Conservation (phyloP, 371 early-diverging fungal species). For the Entomophthora muscae region DNA sequence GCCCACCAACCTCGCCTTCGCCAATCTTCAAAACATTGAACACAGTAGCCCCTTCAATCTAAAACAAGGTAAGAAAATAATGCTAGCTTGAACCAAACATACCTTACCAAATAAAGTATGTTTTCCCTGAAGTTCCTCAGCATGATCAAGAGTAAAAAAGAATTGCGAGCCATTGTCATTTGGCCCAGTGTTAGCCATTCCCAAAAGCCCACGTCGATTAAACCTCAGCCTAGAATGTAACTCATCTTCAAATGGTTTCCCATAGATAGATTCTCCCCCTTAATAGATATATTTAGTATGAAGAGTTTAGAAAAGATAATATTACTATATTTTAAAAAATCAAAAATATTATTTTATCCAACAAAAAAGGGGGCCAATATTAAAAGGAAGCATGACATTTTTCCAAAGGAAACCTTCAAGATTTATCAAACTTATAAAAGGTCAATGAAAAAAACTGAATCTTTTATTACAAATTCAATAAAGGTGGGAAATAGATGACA, state of each 20-base stretch:
- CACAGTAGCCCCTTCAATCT: slow-evolving; percentile 80
- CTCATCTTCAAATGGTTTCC: slow-evolving; percentile 71
- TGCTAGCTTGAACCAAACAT: slow-evolving; percentile 3
- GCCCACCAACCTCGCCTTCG: slow-evolving; percentile 43
- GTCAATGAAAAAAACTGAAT: too few species aligned
- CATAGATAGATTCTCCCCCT: slow-evolving; percentile 84
- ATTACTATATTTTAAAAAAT: too few species aligned
- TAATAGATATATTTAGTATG: background rate
- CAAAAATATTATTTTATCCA: too few species aligned
- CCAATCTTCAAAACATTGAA: slow-evolving; percentile 80
- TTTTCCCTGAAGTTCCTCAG: slow-evolving; percentile 66
- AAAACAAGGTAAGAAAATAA: background rate
- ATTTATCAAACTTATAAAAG: too few species aligned
- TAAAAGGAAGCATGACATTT: too few species aligned
- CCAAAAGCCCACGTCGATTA: slow-evolving; percentile 71
- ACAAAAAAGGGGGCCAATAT: too few species aligned
- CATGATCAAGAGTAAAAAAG: slow-evolving; percentile 77
- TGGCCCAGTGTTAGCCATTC: slow-evolving; percentile 72
- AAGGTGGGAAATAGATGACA: too few species aligned
- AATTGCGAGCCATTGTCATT: slow-evolving; percentile 80
- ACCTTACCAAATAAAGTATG: slow-evolving; percentile 88
- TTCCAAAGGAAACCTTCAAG: too few species aligned
- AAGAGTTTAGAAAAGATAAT: too few species aligned
- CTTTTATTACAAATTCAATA: too few species aligned
- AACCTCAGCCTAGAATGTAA: slow-evolving; percentile 82